Base-by-base conservation (phyloP, 2,329 filamentous ascomycete genomes). In the Colletotrichum sp. region DNA sequence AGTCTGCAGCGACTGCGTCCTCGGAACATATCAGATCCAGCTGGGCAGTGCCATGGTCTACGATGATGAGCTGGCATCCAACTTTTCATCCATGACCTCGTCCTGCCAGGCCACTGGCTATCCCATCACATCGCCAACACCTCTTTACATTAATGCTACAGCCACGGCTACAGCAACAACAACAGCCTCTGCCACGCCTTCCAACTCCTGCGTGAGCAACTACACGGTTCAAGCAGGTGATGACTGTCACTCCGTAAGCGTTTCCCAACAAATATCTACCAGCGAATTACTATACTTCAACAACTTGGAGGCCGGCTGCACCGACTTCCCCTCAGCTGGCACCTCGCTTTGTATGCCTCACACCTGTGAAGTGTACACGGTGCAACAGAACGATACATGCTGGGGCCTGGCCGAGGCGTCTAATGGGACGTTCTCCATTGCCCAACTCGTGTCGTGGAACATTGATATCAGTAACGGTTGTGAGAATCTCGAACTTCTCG, bases 371-470 rank as follows among this genome's bases (percentile, higher is more conserved):
- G 21, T 34, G 26, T 72, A 72, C 36, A 72, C 60, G 32, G 60
- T 72, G 13, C 69, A 72, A 21, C 48, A 63, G 32, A 67, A 36
- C 39, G 69, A 72, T 21, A 72, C 69, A 18, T 72, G 69, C 60
- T 18, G n/a, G 24, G 63, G 12, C 13, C 34, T 65, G n/a, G 63
- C 26, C 4, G n/a, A 48, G 63, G n/a, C 13, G 8, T 65, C 26
- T 16, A 26, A 21, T 26, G 21, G 26, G 6, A 36, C 34, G 32
- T 65, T 65, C 24, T 24, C 63, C 36, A 21, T 24, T 13, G 21
- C 63, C 13, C 63, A 65, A 43, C 36, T 65, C 8, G 63, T 65
- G 8, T 21, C 63, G 34, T 65, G 63, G 63, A 65, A 65, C 34
- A 26, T 65, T 21, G 63, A 65, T 36, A 65, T 65, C 13, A 65